Evolutionary conservation across 1,284 basidiomycete species (phyloP), one percentile per base, ranked within the genome.

Genomic region (Cutaneotrichosporon cutaneum): DNA sequence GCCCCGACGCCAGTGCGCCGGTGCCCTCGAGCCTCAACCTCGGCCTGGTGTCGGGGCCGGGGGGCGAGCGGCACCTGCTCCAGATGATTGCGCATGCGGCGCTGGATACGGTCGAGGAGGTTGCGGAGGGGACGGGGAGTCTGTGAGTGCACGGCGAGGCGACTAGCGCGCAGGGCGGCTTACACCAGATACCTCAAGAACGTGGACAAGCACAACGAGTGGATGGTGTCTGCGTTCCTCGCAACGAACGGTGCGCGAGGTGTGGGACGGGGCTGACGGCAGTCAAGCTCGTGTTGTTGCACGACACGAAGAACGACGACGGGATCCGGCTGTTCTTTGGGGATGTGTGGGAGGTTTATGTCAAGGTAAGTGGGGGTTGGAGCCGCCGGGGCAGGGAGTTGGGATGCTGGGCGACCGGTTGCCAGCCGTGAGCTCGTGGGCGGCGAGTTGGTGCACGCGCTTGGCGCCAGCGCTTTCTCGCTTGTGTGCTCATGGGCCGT

Each of bases 81-180:
- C 93, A 97, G 82, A 94, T 97, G 89, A 90, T 96, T 71, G 93
- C 92, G 42, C 94, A 96, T 76, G 92, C 92, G 52, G 91, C 89
- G 70, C 80, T 97, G 73, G 94, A 95, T 80, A 87, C 88, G 68
- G 86, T 97, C 64, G 94, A 97, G 73, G 92, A 97, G 73, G 85
- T 89, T 53, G 90, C 92, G 85, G 85, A 88, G 65, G 88, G 88
- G 66, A 91, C 93, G 70, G 88, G 85, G 66, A 84, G 84, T 64
- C 91, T 97, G 94, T 94, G 79, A 78, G 89, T 81, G 4, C n/a
- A 21, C 16, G 8, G 10, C n/a, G 39, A 30, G 45, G 42, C 14
- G 18, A 32, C n/a, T n/a, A n/a, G n/a, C n/a, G n/a, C n/a, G n/a
- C n/a, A n/a, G n/a, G n/a, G n/a, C n/a, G n/a, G 42, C 57, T 63